Conservation (phyloP, 148 eudicot species). For the Chenopodium album region DNA sequence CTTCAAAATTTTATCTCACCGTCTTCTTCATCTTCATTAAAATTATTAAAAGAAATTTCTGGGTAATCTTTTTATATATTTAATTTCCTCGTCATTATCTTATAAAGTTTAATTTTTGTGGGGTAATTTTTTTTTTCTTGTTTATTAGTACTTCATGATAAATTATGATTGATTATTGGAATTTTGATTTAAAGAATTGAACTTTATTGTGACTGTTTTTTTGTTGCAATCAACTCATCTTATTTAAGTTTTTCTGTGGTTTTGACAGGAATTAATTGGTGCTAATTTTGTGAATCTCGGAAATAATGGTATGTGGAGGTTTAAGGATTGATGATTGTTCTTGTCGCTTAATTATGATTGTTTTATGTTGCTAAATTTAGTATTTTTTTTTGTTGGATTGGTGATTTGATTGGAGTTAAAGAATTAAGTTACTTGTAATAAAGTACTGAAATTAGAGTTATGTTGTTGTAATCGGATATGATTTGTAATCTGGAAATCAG, state of each 20-base stretch:
- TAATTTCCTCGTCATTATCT: neutral
- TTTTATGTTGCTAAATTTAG: neutral
- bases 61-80: neutral
- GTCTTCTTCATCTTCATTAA: neutral
- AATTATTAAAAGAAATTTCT: neutral
- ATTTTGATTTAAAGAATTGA: neutral
- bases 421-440: neutral
- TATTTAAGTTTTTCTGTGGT: neutral
- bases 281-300: constrained; percentile 1
- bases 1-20: constrained; percentile 19
- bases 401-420: constrained; percentile 1
- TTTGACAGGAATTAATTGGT: constrained; percentile 23
- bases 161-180: neutral
- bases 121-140: neutral
- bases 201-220: neutral
- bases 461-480: neutral
- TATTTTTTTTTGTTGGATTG: constrained; percentile 2
- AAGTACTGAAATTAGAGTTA: neutral
- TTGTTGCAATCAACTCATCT: neutral
- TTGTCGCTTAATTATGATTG: constrained; percentile 4
- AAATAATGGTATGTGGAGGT: constrained; percentile 22
- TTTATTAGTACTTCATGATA: neutral
- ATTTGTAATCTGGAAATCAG: neutral
- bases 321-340: neutral
- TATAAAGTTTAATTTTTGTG: neutral